Percentiles rank a stretch among this genome's conserved stretches.
These are phyloP conservation scores for Plasmodium cynomolgi DNA, from an alignment of 169 alveolate genomes.

Conservation along the genomic window DNA sequence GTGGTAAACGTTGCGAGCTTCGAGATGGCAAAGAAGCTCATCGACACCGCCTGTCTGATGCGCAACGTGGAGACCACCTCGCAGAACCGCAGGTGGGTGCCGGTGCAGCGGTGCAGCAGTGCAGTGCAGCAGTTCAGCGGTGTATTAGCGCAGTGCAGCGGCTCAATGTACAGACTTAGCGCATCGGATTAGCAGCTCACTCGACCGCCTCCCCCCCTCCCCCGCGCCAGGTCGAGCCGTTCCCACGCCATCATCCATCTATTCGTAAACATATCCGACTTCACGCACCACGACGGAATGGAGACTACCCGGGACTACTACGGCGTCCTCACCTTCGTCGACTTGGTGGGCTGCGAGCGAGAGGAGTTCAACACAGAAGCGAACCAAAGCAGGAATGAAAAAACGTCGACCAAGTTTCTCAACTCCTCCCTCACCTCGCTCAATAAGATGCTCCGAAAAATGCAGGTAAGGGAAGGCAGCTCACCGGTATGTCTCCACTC, in stretches of 20 bases:
- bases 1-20: conserved; percentile 42
- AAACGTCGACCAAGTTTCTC: conserved; percentile 36
- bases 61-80: conserved; percentile 68
- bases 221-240: conserved; percentile 44
- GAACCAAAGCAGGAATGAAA: conserved; percentile 10
- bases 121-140: not conserved
- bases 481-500: not conserved
- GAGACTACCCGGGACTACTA: conserved; percentile 41
- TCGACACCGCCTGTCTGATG: conserved; percentile 57
- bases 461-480: conserved; percentile 14
- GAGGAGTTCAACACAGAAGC: conserved; percentile 36
- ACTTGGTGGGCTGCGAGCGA: conserved; percentile 60
- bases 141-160: not conserved
- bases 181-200: not conserved
- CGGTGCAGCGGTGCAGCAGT: too few species aligned
- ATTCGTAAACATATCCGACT: conserved; percentile 47
- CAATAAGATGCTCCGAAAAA: conserved; percentile 59
- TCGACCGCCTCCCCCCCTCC: not conserved
- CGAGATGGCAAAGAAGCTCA: conserved; percentile 44
- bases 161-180: not conserved
- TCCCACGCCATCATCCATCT: conserved; percentile 70
- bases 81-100: conserved; percentile 36
- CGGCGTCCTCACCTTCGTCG: conserved; percentile 62
- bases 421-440: conserved; percentile 63
- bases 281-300: not conserved